Evolutionary conservation across 768 basidiomycete genomes (phyloP).

Genomic region (Phanerodontia chrysosporium): DNA sequence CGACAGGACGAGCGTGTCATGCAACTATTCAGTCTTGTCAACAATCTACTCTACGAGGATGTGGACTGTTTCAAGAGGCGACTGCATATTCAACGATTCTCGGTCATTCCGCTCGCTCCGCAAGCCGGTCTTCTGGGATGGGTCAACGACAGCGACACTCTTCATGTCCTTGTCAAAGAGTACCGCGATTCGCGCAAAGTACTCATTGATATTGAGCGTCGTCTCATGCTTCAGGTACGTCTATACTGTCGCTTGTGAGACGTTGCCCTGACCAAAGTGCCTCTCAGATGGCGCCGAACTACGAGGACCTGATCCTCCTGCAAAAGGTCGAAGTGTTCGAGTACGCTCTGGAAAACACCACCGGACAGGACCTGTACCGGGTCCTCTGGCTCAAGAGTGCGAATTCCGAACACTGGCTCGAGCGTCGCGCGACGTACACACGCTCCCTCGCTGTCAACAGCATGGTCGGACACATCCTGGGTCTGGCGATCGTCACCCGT

Average conservation of each 20-base stretch:
- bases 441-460: constrained; percentile 94
- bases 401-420: constrained; percentile 97
- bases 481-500: constrained; percentile 96
- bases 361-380: constrained; percentile 94
- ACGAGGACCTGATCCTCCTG: constrained; percentile 87
- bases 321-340: constrained; percentile 99
- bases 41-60: constrained; percentile 89
- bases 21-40: constrained; percentile 97
- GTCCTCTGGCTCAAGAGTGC: constrained; percentile 94
- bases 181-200: constrained; percentile 97
- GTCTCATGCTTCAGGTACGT: constrained; percentile 91
- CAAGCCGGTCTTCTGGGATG: constrained; percentile 93
- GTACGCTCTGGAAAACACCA: constrained; percentile 96
- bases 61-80: constrained; percentile 95
- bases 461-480: constrained; percentile 98
- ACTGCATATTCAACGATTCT: constrained; percentile 88
- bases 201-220: constrained; percentile 94
- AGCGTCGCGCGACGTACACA: constrained; percentile 92
- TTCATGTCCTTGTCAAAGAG: constrained; percentile 94
- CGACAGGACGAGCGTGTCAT: constrained; percentile 99
- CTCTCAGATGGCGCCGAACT: constrained; percentile 94
- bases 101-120: constrained; percentile 92
- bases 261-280: too few relatives aligned
- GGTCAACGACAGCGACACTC: constrained; percentile 93
- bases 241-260: neutral